phyloP scores from a whole-genome alignment of 192 early-diverging fungal species.

The Chytriomyces hyalinus region DNA sequence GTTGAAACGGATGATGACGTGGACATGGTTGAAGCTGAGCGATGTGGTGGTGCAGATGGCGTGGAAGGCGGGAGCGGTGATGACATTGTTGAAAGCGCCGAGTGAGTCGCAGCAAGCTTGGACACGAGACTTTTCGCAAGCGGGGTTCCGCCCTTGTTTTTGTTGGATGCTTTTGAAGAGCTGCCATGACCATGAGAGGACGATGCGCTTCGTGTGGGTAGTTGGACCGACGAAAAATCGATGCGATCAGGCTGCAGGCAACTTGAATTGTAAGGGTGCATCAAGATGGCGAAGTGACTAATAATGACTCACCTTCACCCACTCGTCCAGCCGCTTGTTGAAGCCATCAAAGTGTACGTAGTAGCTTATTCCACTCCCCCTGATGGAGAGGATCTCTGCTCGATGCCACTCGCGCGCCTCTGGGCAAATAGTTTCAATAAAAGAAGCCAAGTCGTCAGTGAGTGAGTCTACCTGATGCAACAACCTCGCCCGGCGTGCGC shows the following conservation, averaged over 20 bases:
- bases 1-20: background rate
- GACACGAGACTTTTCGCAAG: background rate
- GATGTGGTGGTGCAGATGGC: background rate
- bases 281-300: background rate
- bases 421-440: constrained; percentile 31
- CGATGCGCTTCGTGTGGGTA: constrained; percentile 68
- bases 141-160: constrained; percentile 19
- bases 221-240: constrained; percentile 72
- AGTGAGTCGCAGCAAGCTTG: background rate
- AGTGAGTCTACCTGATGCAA: constrained; percentile 1
- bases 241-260: constrained; percentile 52
- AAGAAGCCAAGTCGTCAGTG: background rate
- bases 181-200: constrained; percentile 16
- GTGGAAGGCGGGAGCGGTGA: background rate
- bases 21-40: background rate
- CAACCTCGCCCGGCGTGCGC: background rate
- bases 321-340: constrained; percentile 99
- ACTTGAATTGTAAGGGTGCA: too few species aligned
- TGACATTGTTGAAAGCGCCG: background rate
- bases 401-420: constrained; percentile 70
- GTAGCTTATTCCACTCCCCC: constrained; percentile 68
- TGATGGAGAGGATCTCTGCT: constrained; percentile 84
- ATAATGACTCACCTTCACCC: constrained; percentile 63
- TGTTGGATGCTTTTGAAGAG: background rate
- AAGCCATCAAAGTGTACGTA: constrained; percentile 97